Evolutionary conservation across 2,329 filamentous ascomycete genomes (phyloP).

Genomic region (Epichloe uncinata): DNA sequence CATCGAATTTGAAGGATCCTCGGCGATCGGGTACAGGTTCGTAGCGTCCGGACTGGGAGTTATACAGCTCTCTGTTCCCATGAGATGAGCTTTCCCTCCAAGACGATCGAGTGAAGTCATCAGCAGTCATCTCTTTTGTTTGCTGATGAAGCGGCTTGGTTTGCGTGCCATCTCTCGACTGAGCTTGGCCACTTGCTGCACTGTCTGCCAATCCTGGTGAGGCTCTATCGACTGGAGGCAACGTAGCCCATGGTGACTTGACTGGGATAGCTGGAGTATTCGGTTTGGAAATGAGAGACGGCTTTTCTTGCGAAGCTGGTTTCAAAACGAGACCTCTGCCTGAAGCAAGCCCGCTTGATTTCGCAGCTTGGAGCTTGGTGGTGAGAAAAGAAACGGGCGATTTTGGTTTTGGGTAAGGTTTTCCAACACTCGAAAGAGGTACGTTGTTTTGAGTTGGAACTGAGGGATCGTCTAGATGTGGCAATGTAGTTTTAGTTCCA

Average conservation of each 20-base stretch:
- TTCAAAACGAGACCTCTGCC: slow-evolving; percentile 54
- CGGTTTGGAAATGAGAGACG: slow-evolving; percentile 60
- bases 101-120: slow-evolving; percentile 76
- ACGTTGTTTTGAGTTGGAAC: slow-evolving; percentile 15
- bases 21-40: slow-evolving; percentile 77
- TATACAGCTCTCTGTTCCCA: slow-evolving; percentile 67
- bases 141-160: slow-evolving; percentile 40
- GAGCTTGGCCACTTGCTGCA: slow-evolving; percentile 31
- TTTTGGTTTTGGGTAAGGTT: slow-evolving; percentile 27
- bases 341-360: slow-evolving; percentile 33
- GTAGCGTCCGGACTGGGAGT: slow-evolving; percentile 89
- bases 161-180: slow-evolving; percentile 40
- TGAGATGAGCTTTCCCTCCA: slow-evolving; percentile 63
- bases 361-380: slow-evolving; percentile 28
- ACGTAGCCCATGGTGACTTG: slow-evolving; percentile 82
- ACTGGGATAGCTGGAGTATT: slow-evolving; percentile 52
- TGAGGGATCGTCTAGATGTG: slow-evolving; percentile 42
- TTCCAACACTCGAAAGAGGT: slow-evolving; percentile 11
- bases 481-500: slow-evolving; percentile 67
- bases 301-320: slow-evolving; percentile 51
- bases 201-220: slow-evolving; percentile 54
- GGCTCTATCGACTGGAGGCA: slow-evolving; percentile 75
- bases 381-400: slow-evolving; percentile 27
- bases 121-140: slow-evolving; percentile 74
- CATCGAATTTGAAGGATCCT: slow-evolving; percentile 53